Base-by-base conservation (phyloP, 2,329 filamentous ascomycete genomes). In the Ophiostoma perfectum region DNA sequence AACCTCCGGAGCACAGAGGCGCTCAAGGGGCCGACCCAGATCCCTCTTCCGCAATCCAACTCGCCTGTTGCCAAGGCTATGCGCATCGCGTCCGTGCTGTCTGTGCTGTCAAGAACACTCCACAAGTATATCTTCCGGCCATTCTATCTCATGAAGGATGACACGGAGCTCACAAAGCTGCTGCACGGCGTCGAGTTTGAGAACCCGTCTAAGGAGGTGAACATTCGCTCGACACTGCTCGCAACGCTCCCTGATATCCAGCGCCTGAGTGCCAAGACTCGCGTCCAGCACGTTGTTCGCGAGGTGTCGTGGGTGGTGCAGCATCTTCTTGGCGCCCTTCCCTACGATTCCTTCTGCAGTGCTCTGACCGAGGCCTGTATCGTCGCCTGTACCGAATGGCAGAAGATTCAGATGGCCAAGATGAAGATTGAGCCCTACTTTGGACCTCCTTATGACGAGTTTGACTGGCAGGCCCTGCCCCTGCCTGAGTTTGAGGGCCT, bases 361-460 rank as follows among this genome's bases (percentile, higher is more conserved):
- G 74, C 73, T 0, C 74, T 78, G 14, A 73, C 74, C 68, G 67
- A 55, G 14, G 73, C 73, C 1, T 77, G 75, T 70, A 71, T 69
- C 45, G 70, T 77, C 3, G 75, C 75, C 0, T 75, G 75, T 69
- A 73, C 73, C 38, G 75, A 76, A 70, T 78, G 76, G 77, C 74
- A 73, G 69, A 72, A 72, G 45, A 75, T 78, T 66, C 77, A 78
- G 70, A 44, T 71, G 4, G 74, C 76, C 4, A 60, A 70, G 3
- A 74, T 75, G 69, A 77, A 77, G 74, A 76, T 78, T 69, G 77
- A 78, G 73, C 75, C 76, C 2, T 78, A 77, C 70, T 78, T 77
- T 67, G 76, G 76, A 2, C 76, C 76, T 6, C 76, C 76, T 0
- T 77, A 75, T 64, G 76, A 77, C 66, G 75, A 77, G 68, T 77